These are phyloP conservation scores for Malassezia slooffiae DNA, from an alignment of 1,284 basidiomycete genomes.

Conservation along the genomic window DNA sequence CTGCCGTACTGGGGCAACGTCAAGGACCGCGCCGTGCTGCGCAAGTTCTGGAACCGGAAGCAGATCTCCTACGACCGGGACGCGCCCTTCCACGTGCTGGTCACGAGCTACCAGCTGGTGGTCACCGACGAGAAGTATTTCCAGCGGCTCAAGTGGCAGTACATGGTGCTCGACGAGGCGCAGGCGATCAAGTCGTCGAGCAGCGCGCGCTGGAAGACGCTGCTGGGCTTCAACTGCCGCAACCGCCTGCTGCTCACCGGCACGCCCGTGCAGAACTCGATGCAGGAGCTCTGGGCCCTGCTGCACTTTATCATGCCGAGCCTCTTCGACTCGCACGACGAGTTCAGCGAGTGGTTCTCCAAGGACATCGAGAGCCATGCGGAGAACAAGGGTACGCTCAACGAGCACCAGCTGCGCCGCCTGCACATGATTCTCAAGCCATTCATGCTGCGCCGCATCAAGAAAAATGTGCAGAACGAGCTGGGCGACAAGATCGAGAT, in stretches of 20 bases:
- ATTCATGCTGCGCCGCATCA: slow-evolving; percentile 95
- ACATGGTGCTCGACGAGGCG: slow-evolving; percentile 98
- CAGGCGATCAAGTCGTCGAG: slow-evolving; percentile 99
- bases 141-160: slow-evolving; percentile 96
- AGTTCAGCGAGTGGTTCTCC: slow-evolving; percentile 99
- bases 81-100: slow-evolving; percentile 89
- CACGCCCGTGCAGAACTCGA: slow-evolving; percentile 97
- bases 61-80: slow-evolving; percentile 90
- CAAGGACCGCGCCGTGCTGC: slow-evolving; percentile 83
- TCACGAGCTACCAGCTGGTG: slow-evolving; percentile 94
- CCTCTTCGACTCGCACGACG: slow-evolving; percentile 96
- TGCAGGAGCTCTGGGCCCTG: slow-evolving; percentile 99
- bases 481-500: slow-evolving; percentile 99
- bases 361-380: slow-evolving; percentile 90
- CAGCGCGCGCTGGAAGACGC: slow-evolving; percentile 94
- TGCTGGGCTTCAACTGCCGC: slow-evolving; percentile 88
- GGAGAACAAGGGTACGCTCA: slow-evolving; percentile 69
- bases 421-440: slow-evolving; percentile 99
- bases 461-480: slow-evolving; percentile 98
- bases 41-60: slow-evolving; percentile 98
- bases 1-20: slow-evolving; percentile 97
- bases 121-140: slow-evolving; percentile 98
- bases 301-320: slow-evolving; percentile 99
- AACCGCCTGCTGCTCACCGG: slow-evolving; percentile 91
- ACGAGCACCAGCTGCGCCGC: slow-evolving; percentile 87